phyloP scores from a whole-genome alignment of 2,329 filamentous ascomycete species.

The Xylaria digitata region DNA sequence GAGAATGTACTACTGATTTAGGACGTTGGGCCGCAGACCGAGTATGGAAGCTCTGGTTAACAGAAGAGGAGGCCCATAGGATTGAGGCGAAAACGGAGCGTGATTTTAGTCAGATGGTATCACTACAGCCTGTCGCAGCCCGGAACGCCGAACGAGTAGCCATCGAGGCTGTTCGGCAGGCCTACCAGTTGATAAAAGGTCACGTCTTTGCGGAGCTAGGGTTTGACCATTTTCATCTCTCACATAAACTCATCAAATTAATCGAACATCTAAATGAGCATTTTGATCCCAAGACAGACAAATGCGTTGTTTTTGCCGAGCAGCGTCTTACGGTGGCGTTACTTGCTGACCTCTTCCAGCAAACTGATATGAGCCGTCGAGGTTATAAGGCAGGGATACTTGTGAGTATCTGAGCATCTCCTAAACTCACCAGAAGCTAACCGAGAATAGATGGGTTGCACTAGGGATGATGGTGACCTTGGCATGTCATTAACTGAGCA shows the following conservation, averaged over 20 bases:
- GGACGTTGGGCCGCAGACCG: slow-evolving; percentile 88
- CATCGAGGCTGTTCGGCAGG: slow-evolving; percentile 68
- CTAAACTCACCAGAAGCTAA: slow-evolving; percentile 37
- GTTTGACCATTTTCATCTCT: slow-evolving; percentile 60
- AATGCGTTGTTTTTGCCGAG: slow-evolving; percentile 90
- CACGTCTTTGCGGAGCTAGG: slow-evolving; percentile 58
- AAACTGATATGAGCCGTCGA: slow-evolving; percentile 64
- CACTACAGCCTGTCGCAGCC: slow-evolving; percentile 41
- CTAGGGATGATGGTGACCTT: slow-evolving; percentile 64
- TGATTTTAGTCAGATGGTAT: slow-evolving; percentile 50
- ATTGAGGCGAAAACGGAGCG: slow-evolving; percentile 67
- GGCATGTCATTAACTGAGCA: slow-evolving; percentile 79
- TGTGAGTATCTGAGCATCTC: slow-evolving; percentile 52
- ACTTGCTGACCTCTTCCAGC: slow-evolving; percentile 74
- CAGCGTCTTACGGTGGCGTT: slow-evolving; percentile 81
- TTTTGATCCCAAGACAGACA: slow-evolving; percentile 69
- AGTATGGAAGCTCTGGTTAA: slow-evolving; percentile 79
- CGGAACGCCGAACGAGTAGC: slow-evolving; percentile 48
- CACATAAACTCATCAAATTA: slow-evolving; percentile 77
- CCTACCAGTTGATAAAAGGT: slow-evolving; percentile 64
- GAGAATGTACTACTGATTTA: slow-evolving; percentile 71
- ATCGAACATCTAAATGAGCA: slow-evolving; percentile 68
- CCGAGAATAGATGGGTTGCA: slow-evolving; percentile 51
- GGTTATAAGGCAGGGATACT: slow-evolving; percentile 68
- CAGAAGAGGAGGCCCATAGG: slow-evolving; percentile 69